Percentiles rank a stretch among this genome's conserved stretches.
Evolutionary conservation across 495 filamentous ascomycete genomes (phyloP).

Genomic region (Daldinia childiae): DNA sequence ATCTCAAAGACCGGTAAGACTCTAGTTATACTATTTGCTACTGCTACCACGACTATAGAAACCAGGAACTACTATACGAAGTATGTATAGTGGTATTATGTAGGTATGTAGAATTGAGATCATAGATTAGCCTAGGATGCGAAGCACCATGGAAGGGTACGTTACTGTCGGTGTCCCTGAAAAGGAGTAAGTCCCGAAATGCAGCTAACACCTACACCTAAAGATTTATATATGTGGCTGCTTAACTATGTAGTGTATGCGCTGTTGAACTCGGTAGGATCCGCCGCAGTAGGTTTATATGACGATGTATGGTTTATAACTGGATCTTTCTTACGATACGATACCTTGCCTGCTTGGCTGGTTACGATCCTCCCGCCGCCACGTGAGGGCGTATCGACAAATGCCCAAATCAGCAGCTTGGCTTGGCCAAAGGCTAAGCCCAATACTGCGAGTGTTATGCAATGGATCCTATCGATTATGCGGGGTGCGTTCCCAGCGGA

Average conservation of each 20-base stretch:
- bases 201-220: neutral
- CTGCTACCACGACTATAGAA: neutral
- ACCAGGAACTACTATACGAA: neutral
- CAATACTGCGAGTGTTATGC: conserved; percentile 31
- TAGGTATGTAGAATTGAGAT: neutral
- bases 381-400: conserved; percentile 37
- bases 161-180: conserved; percentile 43
- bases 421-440: conserved; percentile 31
- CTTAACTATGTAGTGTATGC: neutral
- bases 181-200: conserved; percentile 36
- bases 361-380: conserved; percentile 42
- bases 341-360: conserved; percentile 23
- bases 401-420: conserved; percentile 23
- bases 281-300: conserved; percentile 15
- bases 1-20: neutral
- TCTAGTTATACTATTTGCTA: neutral
- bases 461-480: conserved; percentile 32
- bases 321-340: conserved; percentile 28
- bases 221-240: neutral
- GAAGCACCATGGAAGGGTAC: conserved; percentile 32
- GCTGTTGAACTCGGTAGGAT: conserved; percentile 16
- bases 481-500: conserved; percentile 42
- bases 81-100: neutral
- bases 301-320: neutral
- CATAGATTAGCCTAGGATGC: conserved; percentile 35